Evolutionary conservation across 169 alveolate species (phyloP).

Genomic region (Plasmodium ovale): DNA sequence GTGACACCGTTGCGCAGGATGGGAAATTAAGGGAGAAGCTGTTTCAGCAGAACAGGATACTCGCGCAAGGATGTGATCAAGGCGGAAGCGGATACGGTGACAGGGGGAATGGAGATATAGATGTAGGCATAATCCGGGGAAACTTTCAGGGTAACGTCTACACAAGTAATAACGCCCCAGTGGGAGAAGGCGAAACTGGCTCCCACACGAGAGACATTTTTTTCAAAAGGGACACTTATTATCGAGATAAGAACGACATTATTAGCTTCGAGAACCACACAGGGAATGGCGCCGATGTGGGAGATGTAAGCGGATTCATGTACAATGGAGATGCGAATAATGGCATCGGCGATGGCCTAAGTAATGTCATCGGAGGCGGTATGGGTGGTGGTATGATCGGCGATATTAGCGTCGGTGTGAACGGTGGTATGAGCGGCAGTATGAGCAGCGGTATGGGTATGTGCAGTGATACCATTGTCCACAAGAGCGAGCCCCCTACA

Average conservation of each 20-base stretch:
- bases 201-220: neutral
- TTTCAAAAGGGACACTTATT: neutral
- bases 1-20: neutral
- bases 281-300: neutral
- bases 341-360: neutral
- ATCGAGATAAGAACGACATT: conserved; percentile 17
- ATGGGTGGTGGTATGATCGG: neutral
- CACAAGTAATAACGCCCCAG: neutral
- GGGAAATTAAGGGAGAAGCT: conserved; percentile 2
- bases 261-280: neutral
- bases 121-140: neutral
- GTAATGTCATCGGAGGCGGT: neutral
- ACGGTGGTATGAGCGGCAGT: neutral
- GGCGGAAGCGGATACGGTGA: too few species aligned
- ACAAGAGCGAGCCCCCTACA: neutral
- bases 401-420: neutral
- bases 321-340: neutral
- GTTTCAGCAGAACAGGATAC: neutral
- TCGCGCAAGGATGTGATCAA: too few species aligned
- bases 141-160: too few species aligned
- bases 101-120: neutral
- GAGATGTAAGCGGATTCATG: conserved; percentile 3
- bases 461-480: neutral
- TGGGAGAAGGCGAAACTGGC: neutral
- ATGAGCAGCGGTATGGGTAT: neutral